Evolutionary conservation across 1,139 yeast genomes (phyloP), one percentile per base, ranked within the genome.

Genomic region (Debaryomyces subglobosus): DNA sequence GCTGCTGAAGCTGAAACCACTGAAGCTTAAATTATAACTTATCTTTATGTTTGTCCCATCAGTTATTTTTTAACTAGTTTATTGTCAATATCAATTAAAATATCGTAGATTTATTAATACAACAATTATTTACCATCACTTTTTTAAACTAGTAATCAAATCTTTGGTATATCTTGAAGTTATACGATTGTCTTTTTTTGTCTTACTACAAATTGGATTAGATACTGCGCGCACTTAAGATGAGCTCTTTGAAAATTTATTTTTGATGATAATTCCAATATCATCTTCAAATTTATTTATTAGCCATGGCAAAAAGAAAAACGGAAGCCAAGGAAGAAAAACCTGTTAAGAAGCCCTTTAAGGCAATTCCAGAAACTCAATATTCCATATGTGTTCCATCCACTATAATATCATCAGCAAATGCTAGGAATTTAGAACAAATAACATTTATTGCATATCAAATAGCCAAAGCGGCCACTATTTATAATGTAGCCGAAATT

Each of bases 361-460:
- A 71, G 52, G 38, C 58, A 1, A 43, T 44, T 6, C 59, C 65
- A 5, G 59, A 61, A 13, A 53, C 53, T 4, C 65, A 60, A 52
- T 72, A 72, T 51, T 74, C 88, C 2, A 57, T 85, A 15, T 86
- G 95, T 64, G 74, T 89, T 34, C 90, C 94, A 2, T 79, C 90
- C 1, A 74, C 84, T 1, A 74, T 81, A 4, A 77, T 86, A 16
- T 69, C 78, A 2, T 53, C 55, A 5, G 61, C 79, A 16, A 80
- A 82, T 63, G 87, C 94, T 44, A 68, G 68, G 47, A 85, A 85
- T 56, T 69, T 88, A 46, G 85, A 85, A 53, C 96, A 90, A 64
- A 83, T 82, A 10, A 89, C 96, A 0, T 73, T 79, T 50, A 75
- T 84, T 2, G 84, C 88, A 1, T 87, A 90, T 59, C 96, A 90